Evolutionary conservation across 345 rosid genomes (phyloP).

Genomic region (Atalantia buxifolia): DNA sequence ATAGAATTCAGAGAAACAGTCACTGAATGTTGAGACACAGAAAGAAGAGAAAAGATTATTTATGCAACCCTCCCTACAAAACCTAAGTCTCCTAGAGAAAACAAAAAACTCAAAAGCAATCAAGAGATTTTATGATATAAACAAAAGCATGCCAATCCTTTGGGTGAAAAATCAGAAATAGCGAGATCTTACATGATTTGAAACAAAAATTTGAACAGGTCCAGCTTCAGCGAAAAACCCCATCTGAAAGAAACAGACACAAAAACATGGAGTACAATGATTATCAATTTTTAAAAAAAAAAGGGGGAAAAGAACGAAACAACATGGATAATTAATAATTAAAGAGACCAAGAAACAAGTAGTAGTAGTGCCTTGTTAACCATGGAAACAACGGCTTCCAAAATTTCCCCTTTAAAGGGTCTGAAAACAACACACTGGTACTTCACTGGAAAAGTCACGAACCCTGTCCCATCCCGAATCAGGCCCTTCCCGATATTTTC

Average conservation of each 20-base stretch:
- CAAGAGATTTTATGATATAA: neutral
- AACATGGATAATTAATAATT: too few species aligned
- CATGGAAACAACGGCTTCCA: slow-evolving; percentile 91
- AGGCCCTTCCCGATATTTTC: slow-evolving; percentile 83
- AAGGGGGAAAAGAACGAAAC: too few species aligned
- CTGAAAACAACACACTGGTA: slow-evolving; percentile 87
- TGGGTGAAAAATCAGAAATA: neutral
- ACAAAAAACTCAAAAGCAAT: neutral
- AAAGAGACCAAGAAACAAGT: neutral
- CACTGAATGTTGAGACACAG: neutral
- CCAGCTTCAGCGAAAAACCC: slow-evolving; percentile 96
- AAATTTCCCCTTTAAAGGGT: slow-evolving; percentile 87
- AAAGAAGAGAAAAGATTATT: neutral
- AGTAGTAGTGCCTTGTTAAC: slow-evolving; percentile 62
- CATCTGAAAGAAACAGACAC: slow-evolving; percentile 37
- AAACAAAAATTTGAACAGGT: slow-evolving; percentile 96
- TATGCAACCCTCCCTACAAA: neutral
- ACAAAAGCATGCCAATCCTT: neutral
- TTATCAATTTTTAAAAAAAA: too few species aligned
- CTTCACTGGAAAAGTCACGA: slow-evolving; percentile 79
- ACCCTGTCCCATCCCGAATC: slow-evolving; percentile 89
- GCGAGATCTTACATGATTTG: slow-evolving; percentile 69
- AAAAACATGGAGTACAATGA: neutral
- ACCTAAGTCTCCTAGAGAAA: neutral
- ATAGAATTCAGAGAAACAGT: neutral